phyloP scores from a whole-genome alignment of 2,329 filamentous ascomycete genomes.

The Aspergillus spinulosporus region DNA sequence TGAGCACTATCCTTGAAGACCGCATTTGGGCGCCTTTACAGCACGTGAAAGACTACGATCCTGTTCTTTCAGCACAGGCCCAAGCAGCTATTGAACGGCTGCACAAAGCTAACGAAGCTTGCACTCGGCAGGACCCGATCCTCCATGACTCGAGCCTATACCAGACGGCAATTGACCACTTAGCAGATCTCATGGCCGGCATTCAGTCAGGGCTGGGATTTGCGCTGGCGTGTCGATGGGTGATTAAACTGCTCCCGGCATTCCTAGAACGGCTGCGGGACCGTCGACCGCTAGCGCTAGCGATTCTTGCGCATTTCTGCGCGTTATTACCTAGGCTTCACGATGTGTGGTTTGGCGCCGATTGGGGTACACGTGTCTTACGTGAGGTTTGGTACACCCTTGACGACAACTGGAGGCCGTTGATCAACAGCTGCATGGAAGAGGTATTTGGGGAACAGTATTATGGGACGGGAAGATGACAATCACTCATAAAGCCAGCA shows the following conservation, averaged over 20 bases:
- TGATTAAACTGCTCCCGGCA: slow-evolving; percentile 34
- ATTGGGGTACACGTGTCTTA: slow-evolving; percentile 66
- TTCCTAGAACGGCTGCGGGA: slow-evolving; percentile 41
- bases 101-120: slow-evolving; percentile 30
- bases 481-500: neutral
- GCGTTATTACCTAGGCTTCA: slow-evolving; percentile 58
- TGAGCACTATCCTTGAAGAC: slow-evolving; percentile 23
- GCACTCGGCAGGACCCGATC: slow-evolving; percentile 20
- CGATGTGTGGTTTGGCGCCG: slow-evolving; percentile 66
- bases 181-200: slow-evolving; percentile 30
- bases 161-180: slow-evolving; percentile 27
- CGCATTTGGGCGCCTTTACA: slow-evolving; percentile 33
- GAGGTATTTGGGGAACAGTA: slow-evolving; percentile 31
- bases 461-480: slow-evolving; percentile 5
- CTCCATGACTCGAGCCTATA: slow-evolving; percentile 29
- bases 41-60: slow-evolving; percentile 26
- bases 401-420: slow-evolving; percentile 33
- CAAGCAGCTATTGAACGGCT: slow-evolving; percentile 24
- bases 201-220: slow-evolving; percentile 51
- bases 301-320: slow-evolving; percentile 63
- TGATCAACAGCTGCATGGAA: slow-evolving; percentile 34
- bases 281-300: slow-evolving; percentile 47
- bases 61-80: slow-evolving; percentile 24
- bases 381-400: slow-evolving; percentile 54
- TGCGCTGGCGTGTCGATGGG: slow-evolving; percentile 43